Evolutionary conservation across 1,284 basidiomycete genomes (phyloP).

Genomic region (Cutaneotrichosporon curvatum): DNA sequence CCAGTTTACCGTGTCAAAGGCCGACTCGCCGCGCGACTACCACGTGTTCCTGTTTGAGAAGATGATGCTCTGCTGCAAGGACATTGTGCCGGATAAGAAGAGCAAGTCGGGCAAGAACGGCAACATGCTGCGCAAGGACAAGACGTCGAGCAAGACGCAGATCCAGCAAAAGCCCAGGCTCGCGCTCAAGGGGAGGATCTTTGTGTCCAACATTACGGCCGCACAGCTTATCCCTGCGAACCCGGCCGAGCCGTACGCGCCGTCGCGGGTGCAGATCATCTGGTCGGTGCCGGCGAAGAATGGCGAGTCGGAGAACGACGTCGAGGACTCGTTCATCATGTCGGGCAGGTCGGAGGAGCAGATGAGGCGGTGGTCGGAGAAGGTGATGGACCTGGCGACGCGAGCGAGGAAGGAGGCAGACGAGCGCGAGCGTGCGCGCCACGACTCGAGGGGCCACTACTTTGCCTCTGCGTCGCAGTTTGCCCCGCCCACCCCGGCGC

Average conservation of each 20-base stretch:
- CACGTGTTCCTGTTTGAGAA: constrained; percentile 98
- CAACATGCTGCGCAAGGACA: constrained; percentile 43
- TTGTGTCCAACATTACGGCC: constrained; percentile 84
- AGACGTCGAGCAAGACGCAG: constrained; percentile 51
- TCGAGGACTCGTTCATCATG: constrained; percentile 82
- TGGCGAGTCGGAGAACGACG: constrained; percentile 35
- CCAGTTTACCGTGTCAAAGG: constrained; percentile 92
- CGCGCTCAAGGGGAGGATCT: constrained; percentile 92
- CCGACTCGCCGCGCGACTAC: constrained; percentile 93
- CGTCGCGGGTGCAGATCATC: constrained; percentile 29
- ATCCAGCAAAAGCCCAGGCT: constrained; percentile 58
- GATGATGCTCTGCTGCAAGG: constrained; percentile 98
- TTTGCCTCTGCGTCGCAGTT: constrained; percentile 16
- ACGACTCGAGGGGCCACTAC: constrained; percentile 2
- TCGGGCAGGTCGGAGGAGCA: constrained; percentile 90
- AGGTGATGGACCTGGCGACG: constrained; percentile 79
- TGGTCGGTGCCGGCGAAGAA: constrained; percentile 44
- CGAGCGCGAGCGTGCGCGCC: constrained; percentile 47
- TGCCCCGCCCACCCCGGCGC: constrained; percentile 36
- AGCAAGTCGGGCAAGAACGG: constrained; percentile 37
- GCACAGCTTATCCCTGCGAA: constrained; percentile 47
- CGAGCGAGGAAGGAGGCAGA: constrained; percentile 39
- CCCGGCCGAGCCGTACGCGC: constrained; percentile 40
- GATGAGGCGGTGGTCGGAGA: constrained; percentile 82
- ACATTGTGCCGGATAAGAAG: constrained; percentile 48